phyloP scores from a whole-genome alignment of 805 yeast genomes.

The Wickerhamomyces subpelliculosus region DNA sequence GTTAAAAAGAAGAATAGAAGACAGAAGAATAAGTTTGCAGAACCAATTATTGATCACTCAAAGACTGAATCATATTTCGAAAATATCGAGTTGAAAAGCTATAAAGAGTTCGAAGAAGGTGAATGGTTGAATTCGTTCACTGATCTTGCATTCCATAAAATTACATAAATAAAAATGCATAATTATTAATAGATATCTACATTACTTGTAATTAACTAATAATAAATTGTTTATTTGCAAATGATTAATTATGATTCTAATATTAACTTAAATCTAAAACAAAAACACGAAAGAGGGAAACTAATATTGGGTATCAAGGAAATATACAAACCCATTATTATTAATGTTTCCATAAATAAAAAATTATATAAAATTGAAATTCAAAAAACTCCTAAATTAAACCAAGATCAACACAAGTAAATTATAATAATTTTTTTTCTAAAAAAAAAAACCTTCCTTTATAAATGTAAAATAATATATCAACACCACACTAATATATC shows the following conservation, averaged over 20 bases:
- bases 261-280: not conserved
- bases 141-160: constrained; percentile 39
- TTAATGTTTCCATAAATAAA: not conserved
- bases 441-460: too few species aligned
- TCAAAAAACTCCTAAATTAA: constrained; percentile 1
- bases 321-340: not conserved
- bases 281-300: not conserved
- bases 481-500: constrained; percentile 6
- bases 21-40: constrained; percentile 16
- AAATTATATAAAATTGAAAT: not conserved
- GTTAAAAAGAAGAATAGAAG: constrained; percentile 19
- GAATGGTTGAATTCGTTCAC: constrained; percentile 48
- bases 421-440: too few species aligned
- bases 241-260: not conserved
- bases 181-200: not conserved
- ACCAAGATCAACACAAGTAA: not conserved
- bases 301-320: too few species aligned
- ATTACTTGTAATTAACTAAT: too few species aligned
- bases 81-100: constrained; percentile 15
- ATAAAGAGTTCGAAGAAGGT: constrained; percentile 23
- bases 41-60: constrained; percentile 28
- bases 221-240: constrained; percentile 1
- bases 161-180: not conserved
- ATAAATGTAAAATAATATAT: constrained; percentile 2
- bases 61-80: constrained; percentile 27